Base-by-base conservation (phyloP, 2,329 filamentous ascomycete species). In the Monilinia vaccinii-corymbosi region DNA sequence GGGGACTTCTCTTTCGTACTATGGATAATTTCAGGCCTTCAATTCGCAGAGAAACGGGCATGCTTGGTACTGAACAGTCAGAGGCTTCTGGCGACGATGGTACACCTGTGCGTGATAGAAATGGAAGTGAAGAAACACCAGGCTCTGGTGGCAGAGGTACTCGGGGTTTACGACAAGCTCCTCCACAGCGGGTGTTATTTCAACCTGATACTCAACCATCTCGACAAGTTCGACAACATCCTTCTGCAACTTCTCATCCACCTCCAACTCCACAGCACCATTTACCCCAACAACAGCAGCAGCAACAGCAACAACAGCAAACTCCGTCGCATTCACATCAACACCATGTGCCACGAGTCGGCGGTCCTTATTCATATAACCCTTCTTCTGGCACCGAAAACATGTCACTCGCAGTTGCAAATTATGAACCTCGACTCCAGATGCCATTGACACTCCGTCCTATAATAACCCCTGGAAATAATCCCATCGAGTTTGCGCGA, bases 141-240 rank as follows among this genome's bases (percentile, higher is more conserved):
- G 71, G 76, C 11, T 82, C 81, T 4, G 78, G 79, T 44, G 78
- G 79, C 42, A 77, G 84, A 62, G 82, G 81, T 21, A 85, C 83
- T 3, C 77, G 85, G 63, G 87, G 85, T 42, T 76, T 92, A 55
- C 81, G 91, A 65, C 89, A 94, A 72, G 89, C 89, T n/a, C 91
- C 91, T 32, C 87, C 90, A 0, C 90, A 92, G 70, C 81, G 90
- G 64, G 85, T 92, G 56, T 85, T 94, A 56, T 95, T 93, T 73
- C 89, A 94, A 71, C 90, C 90, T 34, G 90, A 95, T 68, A 85
- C 85, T 2, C 82, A 81, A 11, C 77, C 86, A 4, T 77, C 81
- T 16, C 81, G 89, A 63, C 81, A 85, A 66, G 82, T 81, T 9
- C 81, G 87, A 58, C 81, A 86, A 53, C 83, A 87, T 65, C 71